phyloP scores from a whole-genome alignment of 2,329 filamentous ascomycete genomes.

The Colletotrichum truncatum region DNA sequence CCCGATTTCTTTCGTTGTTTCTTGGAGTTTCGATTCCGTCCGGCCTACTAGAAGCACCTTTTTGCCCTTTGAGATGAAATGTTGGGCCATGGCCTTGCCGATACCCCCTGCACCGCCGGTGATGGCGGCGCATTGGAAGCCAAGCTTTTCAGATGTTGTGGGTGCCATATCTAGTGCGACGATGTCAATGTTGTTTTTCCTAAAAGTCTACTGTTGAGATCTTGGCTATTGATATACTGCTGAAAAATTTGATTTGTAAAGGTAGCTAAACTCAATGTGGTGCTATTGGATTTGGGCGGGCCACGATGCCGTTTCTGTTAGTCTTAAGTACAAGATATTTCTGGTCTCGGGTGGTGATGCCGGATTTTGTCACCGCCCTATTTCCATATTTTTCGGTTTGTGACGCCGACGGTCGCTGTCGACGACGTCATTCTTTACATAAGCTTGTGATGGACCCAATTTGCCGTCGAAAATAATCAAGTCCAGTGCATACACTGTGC shows the following conservation, averaged over 20 bases:
- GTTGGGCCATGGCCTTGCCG: constrained; percentile 56
- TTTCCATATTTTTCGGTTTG: not conserved
- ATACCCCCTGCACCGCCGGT: constrained; percentile 63
- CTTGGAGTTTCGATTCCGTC: constrained; percentile 61
- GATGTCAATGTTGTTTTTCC: no score
- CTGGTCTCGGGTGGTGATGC: not conserved
- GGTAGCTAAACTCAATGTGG: not conserved
- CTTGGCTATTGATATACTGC: not conserved
- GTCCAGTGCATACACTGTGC: no score
- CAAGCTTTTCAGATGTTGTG: constrained; percentile 31
- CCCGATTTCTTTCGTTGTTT: constrained; percentile 52
- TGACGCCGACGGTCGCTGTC: not conserved
- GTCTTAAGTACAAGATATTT: not conserved
- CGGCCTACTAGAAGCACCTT: constrained; percentile 62
- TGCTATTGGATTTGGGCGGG: accelerated
- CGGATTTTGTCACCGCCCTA: not conserved
- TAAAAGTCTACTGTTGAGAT: not conserved
- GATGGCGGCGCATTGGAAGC: constrained; percentile 55
- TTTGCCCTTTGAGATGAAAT: constrained; percentile 55
- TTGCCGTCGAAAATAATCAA: no score
- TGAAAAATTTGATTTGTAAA: not conserved
- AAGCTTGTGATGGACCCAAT: not conserved
- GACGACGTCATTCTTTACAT: not conserved
- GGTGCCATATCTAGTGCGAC: not conserved
- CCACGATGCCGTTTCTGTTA: accelerated